A percentile compares a stretch with the other conserved stretches of the same genome.
phyloP scores from a whole-genome alignment of 2,329 filamentous ascomycete species.

The Alternaria brassicicola region DNA sequence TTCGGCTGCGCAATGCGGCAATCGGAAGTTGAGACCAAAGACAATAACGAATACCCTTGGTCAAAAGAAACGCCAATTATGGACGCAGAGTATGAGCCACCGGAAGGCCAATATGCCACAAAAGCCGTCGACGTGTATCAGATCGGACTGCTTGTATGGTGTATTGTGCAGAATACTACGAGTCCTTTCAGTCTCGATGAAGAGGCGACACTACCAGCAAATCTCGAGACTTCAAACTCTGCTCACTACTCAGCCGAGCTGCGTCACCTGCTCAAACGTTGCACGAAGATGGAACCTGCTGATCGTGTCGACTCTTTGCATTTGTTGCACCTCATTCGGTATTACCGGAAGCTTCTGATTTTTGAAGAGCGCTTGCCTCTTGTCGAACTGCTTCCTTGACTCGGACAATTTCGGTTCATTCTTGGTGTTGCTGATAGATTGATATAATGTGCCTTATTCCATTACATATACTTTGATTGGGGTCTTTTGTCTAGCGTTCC shows the following conservation, averaged over 20 bases:
- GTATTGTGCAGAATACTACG: background rate
- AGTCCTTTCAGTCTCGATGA: background rate
- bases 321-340: background rate
- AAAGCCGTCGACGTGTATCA: background rate
- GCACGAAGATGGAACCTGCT: background rate
- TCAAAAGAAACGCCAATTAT: background rate
- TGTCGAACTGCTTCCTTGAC: background rate
- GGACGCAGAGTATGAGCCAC: background rate
- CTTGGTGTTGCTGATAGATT: background rate
- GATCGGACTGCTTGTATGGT: background rate
- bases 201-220: background rate
- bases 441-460: background rate
- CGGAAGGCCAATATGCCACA: background rate
- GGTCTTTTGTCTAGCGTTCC: background rate
- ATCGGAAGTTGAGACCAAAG: background rate
- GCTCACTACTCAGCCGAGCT: background rate
- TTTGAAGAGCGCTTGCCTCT: background rate
- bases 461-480: background rate
- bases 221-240: background rate
- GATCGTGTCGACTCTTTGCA: background rate
- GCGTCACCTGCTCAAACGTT: background rate
- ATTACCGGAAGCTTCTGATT: background rate
- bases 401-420: background rate
- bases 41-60: background rate
- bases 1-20: constrained; percentile 1